phyloP scores from a whole-genome alignment of 164 flowering plant genomes.

The Vitis riparia region DNA sequence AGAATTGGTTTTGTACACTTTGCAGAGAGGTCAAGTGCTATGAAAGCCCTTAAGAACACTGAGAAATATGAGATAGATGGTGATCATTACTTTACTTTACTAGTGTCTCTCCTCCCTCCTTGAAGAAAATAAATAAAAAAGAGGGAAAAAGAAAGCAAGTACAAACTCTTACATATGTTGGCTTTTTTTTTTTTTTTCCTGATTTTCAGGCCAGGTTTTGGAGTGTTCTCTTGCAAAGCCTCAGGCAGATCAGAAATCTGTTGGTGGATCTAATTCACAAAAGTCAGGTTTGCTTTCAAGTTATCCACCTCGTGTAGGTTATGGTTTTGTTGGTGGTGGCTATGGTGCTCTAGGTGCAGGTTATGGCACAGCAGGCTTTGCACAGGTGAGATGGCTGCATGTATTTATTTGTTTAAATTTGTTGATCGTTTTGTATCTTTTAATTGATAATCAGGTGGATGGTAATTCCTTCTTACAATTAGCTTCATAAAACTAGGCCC shows the following conservation, averaged over 20 bases:
- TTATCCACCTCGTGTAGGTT: conserved; percentile 64
- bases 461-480: too few relatives aligned
- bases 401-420: not conserved
- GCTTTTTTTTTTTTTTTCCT: conserved; percentile 1
- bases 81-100: conserved; percentile 14
- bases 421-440: not conserved
- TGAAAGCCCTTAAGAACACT: conserved; percentile 75
- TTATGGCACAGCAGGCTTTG: conserved; percentile 59
- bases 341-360: conserved; percentile 71
- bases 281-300: conserved; percentile 56
- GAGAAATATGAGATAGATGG: conserved; percentile 85
- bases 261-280: conserved; percentile 45
- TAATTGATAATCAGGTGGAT: too few relatives aligned
- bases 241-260: conserved; percentile 65
- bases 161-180: not conserved
- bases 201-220: conserved; percentile 63
- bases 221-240: conserved; percentile 95
- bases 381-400: conserved; percentile 42
- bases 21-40: conserved; percentile 74
- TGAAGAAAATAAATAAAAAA: not conserved
- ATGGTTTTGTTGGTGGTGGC: conserved; percentile 55
- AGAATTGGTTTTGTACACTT: conserved; percentile 89
- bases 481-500: too few relatives aligned
- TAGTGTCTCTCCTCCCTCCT: not conserved
- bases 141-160: not conserved